Evolutionary conservation across 2,329 filamentous ascomycete genomes (phyloP), one percentile per base, ranked within the genome.

Genomic region (Verticillium zaregamsianum): DNA sequence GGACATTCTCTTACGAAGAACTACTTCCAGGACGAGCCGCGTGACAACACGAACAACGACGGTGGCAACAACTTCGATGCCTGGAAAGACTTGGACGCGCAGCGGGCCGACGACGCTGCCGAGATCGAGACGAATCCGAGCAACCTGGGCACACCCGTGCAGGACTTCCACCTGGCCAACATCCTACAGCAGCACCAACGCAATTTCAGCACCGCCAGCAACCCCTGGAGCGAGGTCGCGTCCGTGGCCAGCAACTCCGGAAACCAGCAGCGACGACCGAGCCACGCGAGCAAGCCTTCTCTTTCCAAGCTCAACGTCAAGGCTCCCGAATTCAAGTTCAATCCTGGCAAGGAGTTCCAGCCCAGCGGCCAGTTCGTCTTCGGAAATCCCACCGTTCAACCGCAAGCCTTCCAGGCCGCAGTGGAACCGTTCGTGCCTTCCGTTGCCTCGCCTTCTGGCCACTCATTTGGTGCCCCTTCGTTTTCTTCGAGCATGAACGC

Each of bases 261-360:
- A 31, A 56, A 37, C 32, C 69, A 73, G 25, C 69, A 73, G 25
- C 71, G 77, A 33, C 77, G 75, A 17, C 76, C 80, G 12, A 85
- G 83, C 65, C 90, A 93, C 69, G 82, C 80, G 20, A 89, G 88
- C 71, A 91, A 90, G 68, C 80, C 87, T 3, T 93, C 87, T 0
- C 75, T 88, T 54, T 92, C 92, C 1, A 93, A 89, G 67, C 84
- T 98, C 68, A 98, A 98, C 69, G 93, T 96, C 33, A 86, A 90
- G 65, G 94, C 94, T 0, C 90, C 93, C 56, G 92, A 95, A 70
- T 97, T 97, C 80, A 92, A 89, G 68, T 94, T 94, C 75, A 85
- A 86, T 64, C 84, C 84, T 3, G 73, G 76, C 3, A 83, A 73
- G 68, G 76, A 75, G 31, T 86, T 86, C 68, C 77, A 80, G 40